A percentile compares a stretch with the other conserved stretches of the same genome.
Evolutionary conservation across 2,329 filamentous ascomycete species (phyloP).

Genomic region (Aspergillus fijiensis): DNA sequence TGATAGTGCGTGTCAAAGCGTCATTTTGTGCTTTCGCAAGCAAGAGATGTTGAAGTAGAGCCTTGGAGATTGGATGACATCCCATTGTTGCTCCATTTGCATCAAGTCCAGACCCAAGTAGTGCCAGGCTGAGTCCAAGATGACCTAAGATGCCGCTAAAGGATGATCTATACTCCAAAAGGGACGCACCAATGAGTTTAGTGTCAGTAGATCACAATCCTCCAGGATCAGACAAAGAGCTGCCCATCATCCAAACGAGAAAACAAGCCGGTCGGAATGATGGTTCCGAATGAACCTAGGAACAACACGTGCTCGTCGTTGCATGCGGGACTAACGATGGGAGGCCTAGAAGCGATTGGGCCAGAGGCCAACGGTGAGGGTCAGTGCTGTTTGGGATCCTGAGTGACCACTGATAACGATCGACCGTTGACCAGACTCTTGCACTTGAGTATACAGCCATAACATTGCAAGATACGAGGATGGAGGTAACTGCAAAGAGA

Average conservation of each 20-base stretch:
- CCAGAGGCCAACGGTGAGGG: not conserved
- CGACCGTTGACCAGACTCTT: not conserved
- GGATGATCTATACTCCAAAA: not conserved
- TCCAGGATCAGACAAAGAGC: slow-evolving; percentile 3
- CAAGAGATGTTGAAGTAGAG: not conserved
- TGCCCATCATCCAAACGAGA: not conserved
- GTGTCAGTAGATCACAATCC: not conserved
- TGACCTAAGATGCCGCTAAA: not conserved
- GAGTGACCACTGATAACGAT: not conserved
- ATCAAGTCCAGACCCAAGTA: not conserved
- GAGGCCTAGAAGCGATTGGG: not conserved
- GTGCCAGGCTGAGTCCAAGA: not conserved
- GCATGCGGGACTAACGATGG: slow-evolving; percentile 20
- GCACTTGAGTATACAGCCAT: not conserved
- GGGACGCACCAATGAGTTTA: not conserved
- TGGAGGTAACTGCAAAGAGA: not conserved
- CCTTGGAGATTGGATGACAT: not conserved
- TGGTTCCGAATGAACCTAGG: not conserved
- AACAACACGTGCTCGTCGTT: slow-evolving; percentile 22
- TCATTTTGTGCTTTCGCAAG: not conserved
- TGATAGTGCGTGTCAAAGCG: not conserved
- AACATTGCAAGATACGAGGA: not conserved
- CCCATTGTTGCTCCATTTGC: not conserved
- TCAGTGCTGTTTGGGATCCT: not conserved
- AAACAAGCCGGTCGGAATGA: not conserved